phyloP scores from a whole-genome alignment of 164 flowering plant species.

The Magnolia kwangsiensis region DNA sequence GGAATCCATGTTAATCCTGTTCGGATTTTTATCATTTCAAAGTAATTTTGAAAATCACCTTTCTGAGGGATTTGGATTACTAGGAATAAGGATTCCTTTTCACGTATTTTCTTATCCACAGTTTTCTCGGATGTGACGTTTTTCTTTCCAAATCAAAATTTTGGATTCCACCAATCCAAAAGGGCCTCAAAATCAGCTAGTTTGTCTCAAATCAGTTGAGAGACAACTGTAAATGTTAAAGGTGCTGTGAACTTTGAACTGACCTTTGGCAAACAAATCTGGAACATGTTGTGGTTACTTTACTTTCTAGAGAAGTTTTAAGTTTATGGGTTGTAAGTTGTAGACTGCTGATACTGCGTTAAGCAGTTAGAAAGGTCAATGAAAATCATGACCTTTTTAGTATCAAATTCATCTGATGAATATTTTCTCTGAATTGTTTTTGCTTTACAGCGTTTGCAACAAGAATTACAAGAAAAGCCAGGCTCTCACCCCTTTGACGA shows the following conservation, averaged over 20 bases:
- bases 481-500: constrained; percentile 88
- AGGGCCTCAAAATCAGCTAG: not conserved
- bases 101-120: too few relatives aligned
- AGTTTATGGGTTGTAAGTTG: not conserved
- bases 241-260: not conserved
- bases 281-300: not conserved
- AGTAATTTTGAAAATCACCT: too few relatives aligned
- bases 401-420: not conserved
- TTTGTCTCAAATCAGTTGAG: not conserved
- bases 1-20: too few relatives aligned
- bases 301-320: not conserved
- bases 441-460: constrained; percentile 58
- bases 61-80: too few relatives aligned
- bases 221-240: not conserved
- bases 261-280: not conserved
- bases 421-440: not conserved
- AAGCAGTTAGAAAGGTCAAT: not conserved
- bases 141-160: too few relatives aligned
- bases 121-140: too few relatives aligned
- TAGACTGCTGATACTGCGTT: not conserved
- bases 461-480: constrained; percentile 58
- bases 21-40: too few relatives aligned
- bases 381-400: not conserved
- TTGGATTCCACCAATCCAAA: too few relatives aligned
- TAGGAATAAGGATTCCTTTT: too few relatives aligned